Percentiles rank a stretch among this genome's conserved stretches.
These are phyloP conservation scores for Blastocystis sp. DNA, from an alignment of 352 stramenopile genomes.

Conservation along the genomic window DNA sequence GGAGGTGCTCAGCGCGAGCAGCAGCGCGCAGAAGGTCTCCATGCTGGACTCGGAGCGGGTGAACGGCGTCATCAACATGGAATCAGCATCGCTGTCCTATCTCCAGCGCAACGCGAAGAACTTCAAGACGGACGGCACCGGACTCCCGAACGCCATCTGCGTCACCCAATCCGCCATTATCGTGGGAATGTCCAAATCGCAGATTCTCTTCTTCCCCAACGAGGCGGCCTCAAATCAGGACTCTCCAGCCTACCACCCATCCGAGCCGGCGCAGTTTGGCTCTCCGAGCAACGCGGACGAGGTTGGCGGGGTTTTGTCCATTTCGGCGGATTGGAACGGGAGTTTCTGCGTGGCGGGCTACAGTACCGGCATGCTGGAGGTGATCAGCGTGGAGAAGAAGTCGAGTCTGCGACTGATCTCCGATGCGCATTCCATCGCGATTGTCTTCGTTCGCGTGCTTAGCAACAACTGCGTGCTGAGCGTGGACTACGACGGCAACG, in stretches of 20 bases:
- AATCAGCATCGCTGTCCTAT: not conserved
- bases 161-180: not conserved
- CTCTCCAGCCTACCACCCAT: not conserved
- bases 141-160: constrained; percentile 41
- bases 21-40: not conserved
- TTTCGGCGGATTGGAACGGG: not conserved
- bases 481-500: constrained; percentile 30
- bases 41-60: not conserved
- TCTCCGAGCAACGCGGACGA: not conserved
- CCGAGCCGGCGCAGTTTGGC: not conserved
- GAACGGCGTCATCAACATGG: constrained; percentile 1
- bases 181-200: constrained; percentile 49
- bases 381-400: constrained; percentile 2
- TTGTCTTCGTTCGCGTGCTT: constrained; percentile 39
- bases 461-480: constrained; percentile 19
- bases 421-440: not conserved
- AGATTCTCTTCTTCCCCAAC: constrained; percentile 36
- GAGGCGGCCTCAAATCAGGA: not conserved
- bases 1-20: not conserved
- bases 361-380: constrained; percentile 10
- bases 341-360: not conserved
- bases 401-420: not conserved
- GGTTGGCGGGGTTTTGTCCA: constrained; percentile 24
- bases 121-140: constrained; percentile 36
- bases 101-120: constrained; percentile 13